Conservation (phyloP, 202 grass and related monocot species). For the Zoysia matrella region DNA sequence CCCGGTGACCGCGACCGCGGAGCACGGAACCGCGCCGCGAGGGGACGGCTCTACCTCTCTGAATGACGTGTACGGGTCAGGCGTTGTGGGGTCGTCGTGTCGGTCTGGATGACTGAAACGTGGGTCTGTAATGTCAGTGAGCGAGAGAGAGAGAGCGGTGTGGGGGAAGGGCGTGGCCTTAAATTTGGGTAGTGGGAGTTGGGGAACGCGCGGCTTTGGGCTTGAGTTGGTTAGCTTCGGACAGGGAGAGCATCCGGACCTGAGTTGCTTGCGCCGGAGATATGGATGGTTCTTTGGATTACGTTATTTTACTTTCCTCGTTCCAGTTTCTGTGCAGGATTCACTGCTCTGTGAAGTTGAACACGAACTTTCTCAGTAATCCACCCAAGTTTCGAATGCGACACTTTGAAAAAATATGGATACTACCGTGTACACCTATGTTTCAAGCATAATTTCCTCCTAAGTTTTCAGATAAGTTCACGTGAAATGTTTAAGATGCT, state of each 20-base stretch:
- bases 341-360: too few relatives aligned
- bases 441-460: too few relatives aligned
- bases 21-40: constrained; percentile 44
- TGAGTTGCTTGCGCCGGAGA: constrained; percentile 37
- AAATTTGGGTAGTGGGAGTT: constrained; percentile 47
- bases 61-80: not conserved
- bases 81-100: accelerated
- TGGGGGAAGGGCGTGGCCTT: not conserved
- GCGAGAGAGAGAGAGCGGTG: not conserved
- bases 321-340: not conserved
- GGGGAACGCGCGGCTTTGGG: not conserved
- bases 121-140: not conserved
- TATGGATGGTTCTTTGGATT: constrained; percentile 18
- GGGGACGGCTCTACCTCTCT: not conserved
- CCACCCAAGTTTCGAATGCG: too few relatives aligned
- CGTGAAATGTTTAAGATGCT: too few relatives aligned
- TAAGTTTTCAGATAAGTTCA: too few relatives aligned
- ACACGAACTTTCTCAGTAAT: too few relatives aligned
- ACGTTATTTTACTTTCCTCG: not conserved
- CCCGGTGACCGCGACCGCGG: constrained; percentile 48
- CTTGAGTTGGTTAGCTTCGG: constrained; percentile 26
- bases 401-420: too few relatives aligned
- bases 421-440: too few relatives aligned
- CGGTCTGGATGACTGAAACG: not conserved
- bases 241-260: not conserved